These are phyloP conservation scores for Piedraia hortae DNA, from an alignment of 2,329 filamentous ascomycete species.

Conservation along the genomic window DNA sequence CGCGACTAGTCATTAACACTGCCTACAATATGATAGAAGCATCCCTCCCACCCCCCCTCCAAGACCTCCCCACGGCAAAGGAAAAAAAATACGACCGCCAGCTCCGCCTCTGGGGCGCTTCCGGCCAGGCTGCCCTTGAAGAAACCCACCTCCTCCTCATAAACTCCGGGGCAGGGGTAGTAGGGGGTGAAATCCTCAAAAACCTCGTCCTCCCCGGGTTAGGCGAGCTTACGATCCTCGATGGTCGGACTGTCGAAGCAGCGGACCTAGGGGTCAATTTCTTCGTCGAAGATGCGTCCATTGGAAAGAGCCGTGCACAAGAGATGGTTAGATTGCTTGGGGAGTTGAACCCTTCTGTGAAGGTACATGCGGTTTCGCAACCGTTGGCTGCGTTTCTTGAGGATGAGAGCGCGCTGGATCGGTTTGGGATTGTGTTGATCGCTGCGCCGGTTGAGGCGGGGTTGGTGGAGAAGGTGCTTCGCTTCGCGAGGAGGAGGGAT, in stretches of 20 bases:
- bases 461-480: conserved; percentile 23
- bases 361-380: conserved; percentile 39
- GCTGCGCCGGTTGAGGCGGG: conserved; percentile 29
- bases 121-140: conserved; percentile 71
- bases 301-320: conserved; percentile 54
- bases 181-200: conserved; percentile 77
- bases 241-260: conserved; percentile 49
- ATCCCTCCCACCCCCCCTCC: conserved; percentile 19
- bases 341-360: conserved; percentile 81
- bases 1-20: too few species aligned
- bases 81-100: conserved; percentile 67
- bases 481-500: conserved; percentile 25
- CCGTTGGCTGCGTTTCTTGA: conserved; percentile 19
- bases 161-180: conserved; percentile 64
- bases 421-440: conserved; percentile 33
- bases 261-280: conserved; percentile 87
- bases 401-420: conserved; percentile 15
- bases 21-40: too few species aligned
- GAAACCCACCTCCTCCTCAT: conserved; percentile 73
- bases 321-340: conserved; percentile 48
- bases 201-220: conserved; percentile 89
- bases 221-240: conserved; percentile 73
- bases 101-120: conserved; percentile 80
- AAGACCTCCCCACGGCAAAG: conserved; percentile 28
- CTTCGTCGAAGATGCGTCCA: conserved; percentile 55